These are phyloP conservation scores for Dothideomycetes sp. DNA, from an alignment of 2,329 filamentous ascomycete genomes.

Conservation along the genomic window DNA sequence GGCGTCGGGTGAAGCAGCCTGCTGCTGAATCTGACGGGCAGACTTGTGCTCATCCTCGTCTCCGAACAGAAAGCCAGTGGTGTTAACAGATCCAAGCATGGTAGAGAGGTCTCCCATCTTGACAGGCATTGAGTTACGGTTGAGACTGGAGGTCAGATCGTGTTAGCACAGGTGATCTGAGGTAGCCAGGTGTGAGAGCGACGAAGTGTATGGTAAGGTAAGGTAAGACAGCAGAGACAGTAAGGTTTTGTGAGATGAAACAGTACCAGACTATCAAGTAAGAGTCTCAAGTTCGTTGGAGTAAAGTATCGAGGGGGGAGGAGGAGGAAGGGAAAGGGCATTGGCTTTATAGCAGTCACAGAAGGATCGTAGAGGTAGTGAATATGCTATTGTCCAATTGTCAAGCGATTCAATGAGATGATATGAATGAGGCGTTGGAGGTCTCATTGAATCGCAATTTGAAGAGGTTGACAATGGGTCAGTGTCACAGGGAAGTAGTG, in stretches of 20 bases:
- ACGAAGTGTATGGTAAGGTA: constrained; percentile 1
- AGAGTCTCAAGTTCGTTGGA: not conserved
- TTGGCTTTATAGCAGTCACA: not conserved
- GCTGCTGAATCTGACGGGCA: constrained; percentile 30
- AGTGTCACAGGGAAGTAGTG: not conserved
- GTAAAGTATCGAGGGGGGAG: not conserved
- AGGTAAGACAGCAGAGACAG: constrained; percentile 1
- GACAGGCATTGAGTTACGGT: constrained; percentile 91
- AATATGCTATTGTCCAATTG: constrained; percentile 1
- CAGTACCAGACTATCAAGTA: not conserved
- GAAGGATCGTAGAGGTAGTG: not conserved
- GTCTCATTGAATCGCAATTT: not conserved
- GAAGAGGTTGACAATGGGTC: not conserved
- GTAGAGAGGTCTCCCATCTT: constrained; percentile 37
- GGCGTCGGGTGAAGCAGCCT: constrained; percentile 51
- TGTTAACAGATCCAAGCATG: constrained; percentile 71
- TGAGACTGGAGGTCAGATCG: constrained; percentile 48
- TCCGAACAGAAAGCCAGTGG: constrained; percentile 74
- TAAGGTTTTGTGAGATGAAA: not conserved
- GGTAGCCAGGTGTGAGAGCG: not conserved
- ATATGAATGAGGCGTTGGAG: too few species aligned
- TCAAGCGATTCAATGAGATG: not conserved
- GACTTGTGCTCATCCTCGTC: constrained; percentile 53
- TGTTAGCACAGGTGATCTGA: not conserved
- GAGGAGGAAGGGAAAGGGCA: not conserved